Evolutionary conservation across 441 rosid genomes (phyloP).

Genomic region (Croton setiger): DNA sequence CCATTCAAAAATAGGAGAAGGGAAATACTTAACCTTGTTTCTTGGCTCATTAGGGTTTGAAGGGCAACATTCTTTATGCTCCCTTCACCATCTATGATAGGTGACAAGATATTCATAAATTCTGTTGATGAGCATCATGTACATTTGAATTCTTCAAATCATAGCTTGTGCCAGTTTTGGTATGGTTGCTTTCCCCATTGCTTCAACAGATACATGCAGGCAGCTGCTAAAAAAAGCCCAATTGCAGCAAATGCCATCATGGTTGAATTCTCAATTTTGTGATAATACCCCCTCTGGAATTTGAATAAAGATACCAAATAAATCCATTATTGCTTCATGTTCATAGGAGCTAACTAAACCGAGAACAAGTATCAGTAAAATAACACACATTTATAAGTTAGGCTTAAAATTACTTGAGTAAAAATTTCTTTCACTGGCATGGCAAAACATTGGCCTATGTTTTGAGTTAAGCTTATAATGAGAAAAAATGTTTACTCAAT

Average conservation of each 20-base stretch:
- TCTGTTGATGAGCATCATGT: neutral
- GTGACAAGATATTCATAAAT: constrained; percentile 14
- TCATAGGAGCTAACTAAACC: neutral
- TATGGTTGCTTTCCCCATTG: constrained; percentile 90
- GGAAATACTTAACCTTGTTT: constrained; percentile 2
- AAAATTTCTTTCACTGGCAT: neutral
- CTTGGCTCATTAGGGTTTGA: neutral
- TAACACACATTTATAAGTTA: neutral
- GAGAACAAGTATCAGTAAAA: neutral
- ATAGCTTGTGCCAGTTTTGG: constrained; percentile 74
- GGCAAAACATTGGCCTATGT: neutral
- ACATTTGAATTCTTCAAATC: constrained; percentile 20
- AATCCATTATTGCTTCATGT: constrained; percentile 1
- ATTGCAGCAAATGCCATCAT: constrained; percentile 61
- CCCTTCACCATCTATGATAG: constrained; percentile 15
- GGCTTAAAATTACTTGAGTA: neutral
- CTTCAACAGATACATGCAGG: constrained; percentile 77
- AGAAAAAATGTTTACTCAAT: constrained; percentile 5
- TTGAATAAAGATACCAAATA: constrained; percentile 14
- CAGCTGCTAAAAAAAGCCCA: constrained; percentile 67
- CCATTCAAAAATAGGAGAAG: neutral
- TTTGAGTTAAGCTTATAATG: neutral
- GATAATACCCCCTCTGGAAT: constrained; percentile 69
- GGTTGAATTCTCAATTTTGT: constrained; percentile 64
- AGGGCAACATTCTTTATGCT: neutral